These are phyloP conservation scores for Trypanosoma rangeli DNA, from an alignment of 208 protist genomes.

Conservation along the genomic window DNA sequence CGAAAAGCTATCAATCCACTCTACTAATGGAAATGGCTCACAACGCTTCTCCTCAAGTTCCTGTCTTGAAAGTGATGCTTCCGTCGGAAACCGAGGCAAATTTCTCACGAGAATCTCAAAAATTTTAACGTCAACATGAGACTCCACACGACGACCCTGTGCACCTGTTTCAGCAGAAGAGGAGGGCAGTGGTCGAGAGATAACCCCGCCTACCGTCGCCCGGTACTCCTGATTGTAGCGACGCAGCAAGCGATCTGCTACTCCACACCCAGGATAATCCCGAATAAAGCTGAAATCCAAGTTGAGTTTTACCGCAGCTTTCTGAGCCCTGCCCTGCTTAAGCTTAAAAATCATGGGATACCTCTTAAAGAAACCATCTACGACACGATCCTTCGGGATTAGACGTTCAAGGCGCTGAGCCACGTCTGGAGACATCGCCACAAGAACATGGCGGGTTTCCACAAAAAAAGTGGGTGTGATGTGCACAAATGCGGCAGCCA, in stretches of 20 bases:
- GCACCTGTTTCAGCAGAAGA: not conserved
- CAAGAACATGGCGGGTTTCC: slow-evolving; percentile 54
- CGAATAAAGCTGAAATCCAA: slow-evolving; percentile 73
- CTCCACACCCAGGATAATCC: slow-evolving; percentile 62
- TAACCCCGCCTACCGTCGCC: slow-evolving; percentile 37
- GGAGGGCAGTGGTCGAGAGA: slow-evolving; percentile 27
- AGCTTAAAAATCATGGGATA: slow-evolving; percentile 87
- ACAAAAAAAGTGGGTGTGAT: slow-evolving; percentile 80
- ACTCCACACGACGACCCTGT: not conserved
- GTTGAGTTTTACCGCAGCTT: slow-evolving; percentile 69
- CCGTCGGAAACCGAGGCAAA: slow-evolving; percentile 52
- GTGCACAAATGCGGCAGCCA: slow-evolving; percentile 71
- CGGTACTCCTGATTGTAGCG: slow-evolving; percentile 53
- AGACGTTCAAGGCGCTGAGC: slow-evolving; percentile 33
- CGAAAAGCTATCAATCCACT: slow-evolving; percentile 78
- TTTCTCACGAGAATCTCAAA: slow-evolving; percentile 67
- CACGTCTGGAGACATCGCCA: slow-evolving; percentile 43
- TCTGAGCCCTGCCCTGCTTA: slow-evolving; percentile 33
- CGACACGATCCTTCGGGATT: slow-evolving; percentile 21
- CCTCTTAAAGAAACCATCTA: slow-evolving; percentile 37
- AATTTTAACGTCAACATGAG: slow-evolving; percentile 40
- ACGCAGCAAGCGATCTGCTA: slow-evolving; percentile 47
- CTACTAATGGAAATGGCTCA: slow-evolving; percentile 40
- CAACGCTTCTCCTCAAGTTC: slow-evolving; percentile 42
- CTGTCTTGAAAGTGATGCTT: slow-evolving; percentile 1